These are phyloP conservation scores for Rhytidiadelphus loreus DNA, from an alignment of 225 moss, liverwort and hornwort species.

Conservation along the genomic window DNA sequence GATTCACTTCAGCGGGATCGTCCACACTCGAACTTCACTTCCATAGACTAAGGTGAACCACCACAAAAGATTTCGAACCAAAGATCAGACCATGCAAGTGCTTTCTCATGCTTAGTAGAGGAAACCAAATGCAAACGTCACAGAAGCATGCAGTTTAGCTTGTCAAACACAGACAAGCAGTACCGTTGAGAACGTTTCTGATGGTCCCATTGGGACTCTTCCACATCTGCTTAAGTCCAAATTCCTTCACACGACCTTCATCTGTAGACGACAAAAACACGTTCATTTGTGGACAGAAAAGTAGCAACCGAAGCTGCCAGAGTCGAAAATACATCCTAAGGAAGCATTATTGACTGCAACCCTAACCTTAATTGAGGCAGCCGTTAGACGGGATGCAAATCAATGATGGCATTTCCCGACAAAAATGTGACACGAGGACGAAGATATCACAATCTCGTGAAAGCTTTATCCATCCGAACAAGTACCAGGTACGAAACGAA, in stretches of 20 bases:
- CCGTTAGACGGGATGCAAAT: not conserved
- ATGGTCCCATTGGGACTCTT: conserved; percentile 97
- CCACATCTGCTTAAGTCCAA: conserved; percentile 84
- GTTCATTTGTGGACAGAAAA: not conserved
- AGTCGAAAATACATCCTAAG: not conserved
- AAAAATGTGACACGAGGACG: not conserved
- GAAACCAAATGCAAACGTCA: not conserved
- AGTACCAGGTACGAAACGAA: conserved; percentile 2
- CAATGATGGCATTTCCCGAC: not conserved
- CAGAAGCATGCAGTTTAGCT: not conserved
- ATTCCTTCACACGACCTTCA: conserved; percentile 79
- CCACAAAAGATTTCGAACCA: not conserved
- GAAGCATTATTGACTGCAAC: not conserved
- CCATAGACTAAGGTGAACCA: not conserved
- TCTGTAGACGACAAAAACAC: conserved; percentile 22
- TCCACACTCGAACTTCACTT: not conserved
- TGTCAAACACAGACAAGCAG: not conserved
- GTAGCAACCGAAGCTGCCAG: not conserved
- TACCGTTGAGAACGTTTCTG: conserved; percentile 74
- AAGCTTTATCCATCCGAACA: not conserved
- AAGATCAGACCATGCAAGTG: not conserved
- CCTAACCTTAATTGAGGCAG: not conserved
- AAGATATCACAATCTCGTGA: not conserved
- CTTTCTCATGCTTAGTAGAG: not conserved
- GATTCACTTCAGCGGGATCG: not conserved